A percentile compares a stretch with the other conserved stretches of the same genome.
Evolutionary conservation across 2,329 filamentous ascomycete species (phyloP).

Genomic region (Xylaria sp.): DNA sequence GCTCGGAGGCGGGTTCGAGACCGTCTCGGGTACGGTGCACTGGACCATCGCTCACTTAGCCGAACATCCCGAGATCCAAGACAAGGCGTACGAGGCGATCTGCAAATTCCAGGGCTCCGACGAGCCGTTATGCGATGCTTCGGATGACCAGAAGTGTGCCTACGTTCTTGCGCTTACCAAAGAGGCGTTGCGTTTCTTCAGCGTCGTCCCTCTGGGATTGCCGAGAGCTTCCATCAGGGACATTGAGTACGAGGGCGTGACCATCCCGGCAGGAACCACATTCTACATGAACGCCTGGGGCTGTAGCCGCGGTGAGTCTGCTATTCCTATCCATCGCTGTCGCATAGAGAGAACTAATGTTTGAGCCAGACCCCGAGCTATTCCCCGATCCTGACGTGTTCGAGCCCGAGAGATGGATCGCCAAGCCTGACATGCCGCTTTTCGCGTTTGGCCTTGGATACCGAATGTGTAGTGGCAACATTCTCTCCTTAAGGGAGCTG

Average conservation of each 20-base stretch:
- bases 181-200: conserved; percentile 73
- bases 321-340: not conserved
- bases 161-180: conserved; percentile 76
- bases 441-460: conserved; percentile 30
- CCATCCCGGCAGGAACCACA: conserved; percentile 69
- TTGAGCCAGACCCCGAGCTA: conserved; percentile 22
- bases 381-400: conserved; percentile 27
- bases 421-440: conserved; percentile 25
- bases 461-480: conserved; percentile 29
- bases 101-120: conserved; percentile 34
- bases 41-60: conserved; percentile 72
- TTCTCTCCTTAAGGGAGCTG: conserved; percentile 28
- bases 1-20: conserved; percentile 76
- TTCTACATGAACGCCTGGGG: conserved; percentile 61
- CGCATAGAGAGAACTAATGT: not conserved
- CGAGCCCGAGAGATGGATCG: conserved; percentile 26
- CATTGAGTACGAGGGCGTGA: conserved; percentile 60
- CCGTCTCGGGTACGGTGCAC: conserved; percentile 71
- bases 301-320: conserved; percentile 26
- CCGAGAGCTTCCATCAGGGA: conserved; percentile 68
- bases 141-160: conserved; percentile 71
- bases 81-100: conserved; percentile 64
- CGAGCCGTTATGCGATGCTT: conserved; percentile 52
- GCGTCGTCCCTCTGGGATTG: conserved; percentile 72
- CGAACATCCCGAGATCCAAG: conserved; percentile 64